phyloP scores from a whole-genome alignment of 164 flowering plant genomes.

The Echeveria elegans region DNA sequence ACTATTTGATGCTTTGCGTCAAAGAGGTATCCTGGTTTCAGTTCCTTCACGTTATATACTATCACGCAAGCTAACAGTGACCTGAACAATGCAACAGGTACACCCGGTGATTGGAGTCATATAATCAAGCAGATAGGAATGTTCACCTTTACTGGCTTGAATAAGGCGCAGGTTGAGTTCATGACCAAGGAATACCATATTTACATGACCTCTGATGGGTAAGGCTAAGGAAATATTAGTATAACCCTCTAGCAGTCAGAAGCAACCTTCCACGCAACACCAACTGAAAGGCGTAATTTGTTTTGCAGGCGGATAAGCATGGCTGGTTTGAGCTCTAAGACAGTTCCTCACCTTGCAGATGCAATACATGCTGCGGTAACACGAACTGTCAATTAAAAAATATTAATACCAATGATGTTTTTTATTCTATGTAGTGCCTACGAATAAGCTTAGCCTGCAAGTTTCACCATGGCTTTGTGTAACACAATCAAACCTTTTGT shows the following conservation, averaged over 20 bases:
- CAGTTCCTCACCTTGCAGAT: conserved; percentile 86
- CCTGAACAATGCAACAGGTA: conserved; percentile 30
- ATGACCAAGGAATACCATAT: conserved; percentile 93
- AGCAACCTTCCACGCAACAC: no score
- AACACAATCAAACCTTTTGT: not conserved
- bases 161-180: conserved; percentile 72
- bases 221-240: conserved; percentile 12
- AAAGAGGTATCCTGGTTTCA: conserved; percentile 41
- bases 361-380: conserved; percentile 96
- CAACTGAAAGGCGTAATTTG: not conserved
- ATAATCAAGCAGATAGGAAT: conserved; percentile 96
- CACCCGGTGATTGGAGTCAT: conserved; percentile 99
- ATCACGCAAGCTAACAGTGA: not conserved
- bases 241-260: no score
- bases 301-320: conserved; percentile 91
- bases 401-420: no score
- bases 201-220: conserved; percentile 99
- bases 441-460: no score
- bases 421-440: no score
- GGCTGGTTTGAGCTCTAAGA: conserved; percentile 91
- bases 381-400: not conserved
- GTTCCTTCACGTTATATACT: not conserved
- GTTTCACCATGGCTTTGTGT: not conserved
- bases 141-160: conserved; percentile 97
- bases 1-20: conserved; percentile 69